Evolutionary conservation across 306 rosid species (phyloP).

Genomic region (Gastrolobium villosum): DNA sequence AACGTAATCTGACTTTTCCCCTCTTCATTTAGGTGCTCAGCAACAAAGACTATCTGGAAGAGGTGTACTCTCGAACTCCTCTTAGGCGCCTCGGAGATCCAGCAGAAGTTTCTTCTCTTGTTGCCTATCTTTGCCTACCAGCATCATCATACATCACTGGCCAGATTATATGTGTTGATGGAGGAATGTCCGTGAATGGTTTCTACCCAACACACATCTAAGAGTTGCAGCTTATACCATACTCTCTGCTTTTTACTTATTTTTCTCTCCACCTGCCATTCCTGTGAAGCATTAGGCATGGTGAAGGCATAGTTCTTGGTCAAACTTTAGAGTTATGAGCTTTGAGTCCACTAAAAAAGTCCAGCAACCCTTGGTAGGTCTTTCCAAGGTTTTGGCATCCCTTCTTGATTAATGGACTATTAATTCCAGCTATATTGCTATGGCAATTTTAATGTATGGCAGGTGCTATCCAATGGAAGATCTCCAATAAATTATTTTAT

Average conservation of each 20-base stretch:
- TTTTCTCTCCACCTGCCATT: conserved; percentile 3
- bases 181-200: conserved; percentile 81
- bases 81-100: conserved; percentile 78
- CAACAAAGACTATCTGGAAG: conserved; percentile 67
- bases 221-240: conserved; percentile 29
- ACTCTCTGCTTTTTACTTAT: not conserved
- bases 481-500: conserved; percentile 21
- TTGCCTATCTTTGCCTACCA: conserved; percentile 84
- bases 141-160: conserved; percentile 85
- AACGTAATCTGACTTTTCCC: conserved; percentile 32
- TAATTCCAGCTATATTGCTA: not conserved
- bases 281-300: conserved; percentile 15
- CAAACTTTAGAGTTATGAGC: conserved; percentile 6
- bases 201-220: conserved; percentile 58
- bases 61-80: conserved; percentile 80
- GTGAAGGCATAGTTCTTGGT: not conserved
- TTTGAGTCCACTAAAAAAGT: not conserved
- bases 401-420: not conserved
- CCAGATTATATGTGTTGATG: conserved; percentile 79
- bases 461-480: conserved; percentile 5
- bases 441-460: not conserved
- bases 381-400: conserved; percentile 8
- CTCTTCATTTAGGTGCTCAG: conserved; percentile 64
- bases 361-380: not conserved
- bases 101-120: conserved; percentile 72